phyloP scores from a whole-genome alignment of 495 filamentous ascomycete species.

The Xylaria intraflava region DNA sequence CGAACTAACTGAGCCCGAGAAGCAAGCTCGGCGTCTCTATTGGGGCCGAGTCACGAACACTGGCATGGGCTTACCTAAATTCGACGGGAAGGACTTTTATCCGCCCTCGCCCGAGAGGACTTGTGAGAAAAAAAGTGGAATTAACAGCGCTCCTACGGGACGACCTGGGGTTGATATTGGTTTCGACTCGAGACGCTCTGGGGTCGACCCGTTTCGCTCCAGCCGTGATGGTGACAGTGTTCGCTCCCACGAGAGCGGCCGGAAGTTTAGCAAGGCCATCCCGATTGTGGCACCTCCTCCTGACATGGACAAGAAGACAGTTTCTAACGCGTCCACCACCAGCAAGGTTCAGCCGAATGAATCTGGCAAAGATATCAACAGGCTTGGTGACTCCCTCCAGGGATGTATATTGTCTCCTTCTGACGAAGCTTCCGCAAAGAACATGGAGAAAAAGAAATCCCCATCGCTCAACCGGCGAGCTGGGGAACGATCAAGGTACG shows the following conservation, averaged over 20 bases:
- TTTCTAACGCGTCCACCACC: background rate
- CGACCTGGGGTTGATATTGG: constrained; percentile 9
- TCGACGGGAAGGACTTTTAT: constrained; percentile 52
- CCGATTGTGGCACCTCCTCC: constrained; percentile 26
- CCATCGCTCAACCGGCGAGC: constrained; percentile 5
- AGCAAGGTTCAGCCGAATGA: background rate
- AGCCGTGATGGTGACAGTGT: constrained; percentile 21
- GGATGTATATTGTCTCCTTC: background rate
- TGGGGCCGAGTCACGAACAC: constrained; percentile 42
- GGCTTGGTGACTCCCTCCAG: background rate
- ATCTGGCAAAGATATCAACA: background rate
- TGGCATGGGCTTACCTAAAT: constrained; percentile 46
- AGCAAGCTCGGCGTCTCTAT: constrained; percentile 42
- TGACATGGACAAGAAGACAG: constrained; percentile 7
- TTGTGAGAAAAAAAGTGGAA: background rate
- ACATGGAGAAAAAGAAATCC: constrained; percentile 5
- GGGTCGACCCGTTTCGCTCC: constrained; percentile 33
- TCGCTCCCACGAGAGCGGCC: constrained; percentile 17
- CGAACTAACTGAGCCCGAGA: constrained; percentile 42
- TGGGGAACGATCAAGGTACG: constrained; percentile 26
- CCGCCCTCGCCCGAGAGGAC: constrained; percentile 44
- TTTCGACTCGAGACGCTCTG: constrained; percentile 18
- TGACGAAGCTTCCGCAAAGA: background rate
- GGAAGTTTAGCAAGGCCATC: constrained; percentile 24
- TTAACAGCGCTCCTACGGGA: constrained; percentile 5